phyloP scores from a whole-genome alignment of 257 asterid genomes.

The Fraxinus americana region DNA sequence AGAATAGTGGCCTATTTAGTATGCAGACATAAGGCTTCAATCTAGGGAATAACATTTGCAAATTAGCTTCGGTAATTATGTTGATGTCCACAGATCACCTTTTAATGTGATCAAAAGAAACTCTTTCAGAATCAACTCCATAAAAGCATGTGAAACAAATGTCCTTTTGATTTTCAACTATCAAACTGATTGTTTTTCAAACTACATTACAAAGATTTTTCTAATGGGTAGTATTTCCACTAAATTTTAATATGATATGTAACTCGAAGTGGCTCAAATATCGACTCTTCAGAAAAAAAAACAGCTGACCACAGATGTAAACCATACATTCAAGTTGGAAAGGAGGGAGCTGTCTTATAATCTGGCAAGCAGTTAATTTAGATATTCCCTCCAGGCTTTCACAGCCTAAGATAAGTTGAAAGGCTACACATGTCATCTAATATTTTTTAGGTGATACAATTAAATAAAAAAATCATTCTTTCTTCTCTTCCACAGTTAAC shows the following conservation, averaged over 20 bases:
- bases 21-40: background rate
- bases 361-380: conserved; percentile 23
- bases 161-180: too few relatives aligned
- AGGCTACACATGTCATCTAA: background rate
- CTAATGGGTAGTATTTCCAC: background rate
- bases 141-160: background rate
- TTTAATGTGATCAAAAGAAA: background rate
- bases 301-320: background rate
- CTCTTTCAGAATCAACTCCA: background rate
- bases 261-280: background rate
- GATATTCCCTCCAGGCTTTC: conserved; percentile 11
- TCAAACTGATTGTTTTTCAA: background rate
- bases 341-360: conserved; percentile 16
- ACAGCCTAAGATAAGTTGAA: conserved; percentile 18
- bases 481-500: conserved; percentile 16
- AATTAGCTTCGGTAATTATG: background rate
- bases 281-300: background rate
- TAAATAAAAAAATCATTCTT: background rate
- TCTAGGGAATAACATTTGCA: background rate
- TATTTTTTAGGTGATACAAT: conserved; percentile 9
- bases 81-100: background rate
- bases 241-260: background rate
- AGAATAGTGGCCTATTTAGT: background rate
- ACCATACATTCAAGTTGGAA: conserved; percentile 10
- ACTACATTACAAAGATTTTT: background rate